Evolutionary conservation across 352 stramenopile genomes (phyloP), one percentile per base, ranked within the genome.

Genomic region (Thalassiosira mediterranea): DNA sequence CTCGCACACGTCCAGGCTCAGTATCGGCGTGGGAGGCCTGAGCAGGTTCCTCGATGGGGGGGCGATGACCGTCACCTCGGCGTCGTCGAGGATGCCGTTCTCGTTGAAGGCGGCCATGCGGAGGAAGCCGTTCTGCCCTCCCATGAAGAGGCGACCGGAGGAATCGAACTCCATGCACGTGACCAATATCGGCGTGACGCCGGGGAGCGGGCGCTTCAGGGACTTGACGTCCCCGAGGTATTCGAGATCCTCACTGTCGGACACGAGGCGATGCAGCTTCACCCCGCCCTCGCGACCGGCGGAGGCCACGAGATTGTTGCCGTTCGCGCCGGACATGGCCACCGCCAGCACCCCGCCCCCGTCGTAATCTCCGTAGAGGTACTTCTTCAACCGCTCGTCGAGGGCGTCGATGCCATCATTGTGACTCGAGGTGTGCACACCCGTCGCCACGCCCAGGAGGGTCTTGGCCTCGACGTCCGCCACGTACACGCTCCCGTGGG

Each of bases 321-420:
- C 25, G n/a, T 58, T 54, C 15, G 40, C 70, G 34, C 59, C 66
- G 29, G 62, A 57, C 40, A 90, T 79, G 13, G 70, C 76, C 23
- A 91, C 65, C 17, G 71, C 64, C 31, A 89, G 53, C 1, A 78
- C 69, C 23, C 85, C 85, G 40, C 80, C 76, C 19, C 85, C 85
- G 76, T 91, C 81, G 56, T 68, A 76, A 13, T 77, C 66, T 0
- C 72, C 58, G 47, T 75, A 76, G 15, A 72, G 37, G 11, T n/a
- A 57, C 17, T 47, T 17, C 11, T 47, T 29, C 7, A 70, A 29
- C 17, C 63, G 19, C 11, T 82, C 59, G 31, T 69, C 64, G 0
- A 54, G 15, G 21, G 10, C 38, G 17, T 60, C 38, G 8, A 58
- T 38, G 31, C 73, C 46, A 21, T 82, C 59, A 23, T 40, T 26